Evolutionary conservation across 2,329 filamentous ascomycete genomes (phyloP).

Genomic region (Fusarium palustre): DNA sequence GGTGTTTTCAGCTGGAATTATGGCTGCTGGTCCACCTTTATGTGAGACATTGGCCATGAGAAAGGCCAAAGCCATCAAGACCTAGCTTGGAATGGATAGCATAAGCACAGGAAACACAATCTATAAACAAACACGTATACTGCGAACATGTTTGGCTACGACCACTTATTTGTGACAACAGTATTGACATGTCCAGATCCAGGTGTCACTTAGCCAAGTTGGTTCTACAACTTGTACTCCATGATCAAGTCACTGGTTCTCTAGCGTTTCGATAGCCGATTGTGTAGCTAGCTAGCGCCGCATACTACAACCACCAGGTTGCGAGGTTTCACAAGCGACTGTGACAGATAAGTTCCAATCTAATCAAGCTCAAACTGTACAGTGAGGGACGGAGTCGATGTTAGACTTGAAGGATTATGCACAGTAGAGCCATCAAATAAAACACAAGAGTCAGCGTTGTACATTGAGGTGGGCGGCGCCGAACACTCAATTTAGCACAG

Average conservation of each 20-base stretch:
- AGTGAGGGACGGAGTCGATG: no score
- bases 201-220: background rate
- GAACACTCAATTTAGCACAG: background rate
- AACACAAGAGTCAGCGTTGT: background rate
- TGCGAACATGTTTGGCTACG: background rate
- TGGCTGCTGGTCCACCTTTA: background rate
- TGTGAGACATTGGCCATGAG: background rate
- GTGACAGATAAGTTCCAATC: background rate
- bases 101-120: background rate
- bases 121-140: background rate
- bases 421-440: no score
- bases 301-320: background rate
- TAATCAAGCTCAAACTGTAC: background rate
- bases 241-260: background rate
- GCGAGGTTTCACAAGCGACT: background rate
- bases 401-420: no score
- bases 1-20: background rate
- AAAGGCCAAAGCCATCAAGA: background rate
- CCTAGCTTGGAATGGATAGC: background rate
- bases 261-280: background rate
- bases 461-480: background rate
- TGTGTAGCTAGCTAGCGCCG: background rate
- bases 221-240: background rate
- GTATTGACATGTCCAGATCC: background rate
- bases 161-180: background rate